phyloP scores from a whole-genome alignment of 371 early-diverging fungal genomes.

The Lichtheimia ramosa region DNA sequence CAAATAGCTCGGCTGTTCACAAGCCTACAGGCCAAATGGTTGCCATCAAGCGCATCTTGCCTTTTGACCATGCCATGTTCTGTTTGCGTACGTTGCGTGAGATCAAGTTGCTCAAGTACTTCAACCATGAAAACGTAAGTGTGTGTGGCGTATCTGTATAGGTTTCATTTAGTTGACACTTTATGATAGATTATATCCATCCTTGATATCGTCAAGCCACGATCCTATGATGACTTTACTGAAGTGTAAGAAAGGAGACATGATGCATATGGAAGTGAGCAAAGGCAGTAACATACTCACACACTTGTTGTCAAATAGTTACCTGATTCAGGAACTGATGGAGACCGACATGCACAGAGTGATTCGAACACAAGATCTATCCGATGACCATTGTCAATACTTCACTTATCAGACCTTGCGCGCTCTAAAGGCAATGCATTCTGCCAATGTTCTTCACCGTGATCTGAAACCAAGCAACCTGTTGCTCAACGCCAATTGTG shows the following conservation, averaged over 20 bases:
- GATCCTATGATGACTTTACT: conserved; percentile 73
- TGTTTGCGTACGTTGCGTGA: conserved; percentile 86
- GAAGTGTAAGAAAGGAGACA: conserved; percentile 65
- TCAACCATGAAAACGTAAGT: conserved; percentile 81
- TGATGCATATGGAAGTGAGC: too few relatives aligned
- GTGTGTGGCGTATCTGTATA: not conserved
- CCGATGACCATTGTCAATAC: conserved; percentile 97
- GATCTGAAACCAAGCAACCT: conserved; percentile 98
- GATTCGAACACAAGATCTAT: conserved; percentile 95
- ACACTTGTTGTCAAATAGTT: conserved; percentile 23
- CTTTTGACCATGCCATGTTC: conserved; percentile 88
- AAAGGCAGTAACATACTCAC: too few relatives aligned
- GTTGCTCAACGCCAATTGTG: conserved; percentile 96
- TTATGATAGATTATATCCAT: conserved; percentile 83
- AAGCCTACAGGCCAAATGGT: conserved; percentile 86
- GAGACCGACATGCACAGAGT: conserved; percentile 98
- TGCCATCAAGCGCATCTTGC: conserved; percentile 91
- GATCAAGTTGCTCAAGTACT: conserved; percentile 87
- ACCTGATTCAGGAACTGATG: conserved; percentile 87
- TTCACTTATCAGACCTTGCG: conserved; percentile 97
- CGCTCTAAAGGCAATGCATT: conserved; percentile 97
- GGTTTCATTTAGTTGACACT: not conserved
- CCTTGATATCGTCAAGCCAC: conserved; percentile 85
- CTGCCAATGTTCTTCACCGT: conserved; percentile 96
- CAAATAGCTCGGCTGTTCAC: conserved; percentile 77